Base-by-base conservation (phyloP, 345 rosid species). In the Eucalyptus curtisii region DNA sequence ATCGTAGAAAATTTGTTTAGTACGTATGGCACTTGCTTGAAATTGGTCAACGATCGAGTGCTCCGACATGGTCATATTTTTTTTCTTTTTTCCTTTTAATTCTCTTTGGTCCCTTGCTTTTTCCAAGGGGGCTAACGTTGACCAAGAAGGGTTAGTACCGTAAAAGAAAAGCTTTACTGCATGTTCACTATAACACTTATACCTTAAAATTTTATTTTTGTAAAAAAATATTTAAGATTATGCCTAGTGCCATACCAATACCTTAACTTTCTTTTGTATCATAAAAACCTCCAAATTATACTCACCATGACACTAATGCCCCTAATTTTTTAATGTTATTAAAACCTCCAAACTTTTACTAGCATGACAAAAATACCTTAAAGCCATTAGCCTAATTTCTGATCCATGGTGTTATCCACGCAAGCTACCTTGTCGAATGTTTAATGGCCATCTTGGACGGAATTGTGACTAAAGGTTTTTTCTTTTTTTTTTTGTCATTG, bases 201-300 rank as follows among this genome's bases (percentile, higher is more conserved):
- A 59, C 68, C 31, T 61, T 3, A 13, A 30, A 61, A 24, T 25
- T 25, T 55, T 25, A 3, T 0, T 10, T 61, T 61, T 61, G 68
- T 61, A 5, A 61, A 61, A 61, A 61, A 3, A 30, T 61, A 27
- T 61, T 30, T 30, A 27, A 13, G 8, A 61, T 61, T 61, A 30
- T 61, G 17, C 68, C 68, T 61, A 61, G 14, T 61, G 33, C 31
- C 31, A 27, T 27, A 61, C 33, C 68, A 61, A 64, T 64, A 64
- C 20, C 76, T 7, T 64, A 64, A 64, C 37, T 14, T n/a, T n/a
- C 8, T n/a, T 64, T 64, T n/a, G 3, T n/a, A 16, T 64, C 37
- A 64, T 16, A n/a, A 64, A 64, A 64, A 14, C 31, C 10, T 30
- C 31, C 16, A 0, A 64, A 13, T 64, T n/a, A 61, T 64, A 0